Base-by-base conservation (phyloP, 805 yeast genomes). In the Metschnikowia similis region DNA sequence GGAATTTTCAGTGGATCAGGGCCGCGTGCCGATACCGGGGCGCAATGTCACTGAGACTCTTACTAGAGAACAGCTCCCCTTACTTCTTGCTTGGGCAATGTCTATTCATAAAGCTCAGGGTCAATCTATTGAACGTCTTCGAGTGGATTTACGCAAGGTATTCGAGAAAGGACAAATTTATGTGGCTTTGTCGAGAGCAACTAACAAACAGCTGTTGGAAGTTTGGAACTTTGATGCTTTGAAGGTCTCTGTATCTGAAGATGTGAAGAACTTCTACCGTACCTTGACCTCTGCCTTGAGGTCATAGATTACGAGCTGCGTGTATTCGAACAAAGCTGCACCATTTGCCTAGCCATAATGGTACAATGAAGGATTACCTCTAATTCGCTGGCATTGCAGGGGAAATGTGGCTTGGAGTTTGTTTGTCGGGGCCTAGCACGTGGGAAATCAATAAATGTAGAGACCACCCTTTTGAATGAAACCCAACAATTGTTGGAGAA, bases 41-140 rank as follows among this genome's bases (percentile, higher is more conserved):
- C 35, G 9, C 10, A 47, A 31, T 3, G 31, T 35, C 28, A 49
- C 46, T 21, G 44, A 45, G 10, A 29, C 49, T 5, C 29, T 54
- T 38, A 48, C 45, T 13, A 48, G 61, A 14, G 52, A 47, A 14
- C 99, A 94, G 62, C 57, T 94, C 2, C 99, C 99, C 0, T 69
- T 94, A 47, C 83, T 92, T 58, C 71, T 91, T n/a, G 96, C 99
- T 0, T 94, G 98, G 97, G 90, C 99, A 0, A 67, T 94, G 40
- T 90, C 97, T 0, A 91, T 94, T 41, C 99, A 94, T 64, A 92
- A 94, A 69, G 84, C 97, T 0, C 99, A 92, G 65, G 99, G 99
- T 0, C 91, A 92, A 66, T 87, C 98, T 0, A 66, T 90, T 40
- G 83, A 85, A 4, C 75, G 80, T 48, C 90, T 88, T 4, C 78